Evolutionary conservation across 768 basidiomycete genomes (phyloP).

Genomic region (Tephrocybe sp.): DNA sequence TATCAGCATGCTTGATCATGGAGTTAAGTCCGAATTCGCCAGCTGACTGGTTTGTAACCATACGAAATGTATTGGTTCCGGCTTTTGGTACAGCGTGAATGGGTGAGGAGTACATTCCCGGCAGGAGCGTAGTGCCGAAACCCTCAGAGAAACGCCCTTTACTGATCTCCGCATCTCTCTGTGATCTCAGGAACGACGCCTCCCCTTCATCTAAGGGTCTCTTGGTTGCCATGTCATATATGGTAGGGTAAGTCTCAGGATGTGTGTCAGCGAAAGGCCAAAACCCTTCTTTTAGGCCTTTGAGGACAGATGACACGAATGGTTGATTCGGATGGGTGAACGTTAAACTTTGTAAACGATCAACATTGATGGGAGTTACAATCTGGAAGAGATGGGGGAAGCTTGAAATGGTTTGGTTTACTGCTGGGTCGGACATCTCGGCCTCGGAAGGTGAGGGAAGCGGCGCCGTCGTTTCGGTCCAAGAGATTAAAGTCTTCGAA

Average conservation of each 20-base stretch:
- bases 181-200: not conserved
- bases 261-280: not conserved
- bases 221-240: not conserved
- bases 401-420: not conserved
- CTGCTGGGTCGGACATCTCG: not conserved
- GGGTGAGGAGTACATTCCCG: no score
- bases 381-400: not conserved
- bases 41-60: no score
- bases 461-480: not conserved
- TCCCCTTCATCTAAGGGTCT: not conserved
- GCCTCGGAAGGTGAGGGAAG: not conserved
- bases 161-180: not conserved
- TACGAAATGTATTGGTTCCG: not conserved
- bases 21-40: no score
- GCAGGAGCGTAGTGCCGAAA: not conserved
- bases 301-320: not conserved
- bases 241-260: not conserved
- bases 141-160: not conserved
- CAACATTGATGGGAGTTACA: not conserved
- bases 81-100: slow-evolving; percentile 1
- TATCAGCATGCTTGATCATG: not conserved
- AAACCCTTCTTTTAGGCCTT: not conserved
- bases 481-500: no score
- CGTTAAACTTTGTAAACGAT: not conserved
- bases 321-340: no score